Conservation (phyloP, 371 early-diverging fungal species). For the Syncephalastrum racemosum region DNA sequence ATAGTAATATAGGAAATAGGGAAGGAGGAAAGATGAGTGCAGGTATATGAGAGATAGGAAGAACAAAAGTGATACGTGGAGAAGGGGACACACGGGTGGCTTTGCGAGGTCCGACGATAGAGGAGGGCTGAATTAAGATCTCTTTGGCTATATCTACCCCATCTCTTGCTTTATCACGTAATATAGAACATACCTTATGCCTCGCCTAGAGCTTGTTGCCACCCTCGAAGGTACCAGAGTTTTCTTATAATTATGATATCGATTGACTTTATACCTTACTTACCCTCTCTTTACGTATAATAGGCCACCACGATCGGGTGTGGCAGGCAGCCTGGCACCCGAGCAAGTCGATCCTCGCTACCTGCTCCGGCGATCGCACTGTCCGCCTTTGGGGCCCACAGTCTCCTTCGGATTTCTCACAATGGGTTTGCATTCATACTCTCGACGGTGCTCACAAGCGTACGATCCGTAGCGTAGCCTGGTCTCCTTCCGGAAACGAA, state of each 20-base stretch:
- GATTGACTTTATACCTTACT: not conserved
- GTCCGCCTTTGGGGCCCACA: conserved; percentile 80
- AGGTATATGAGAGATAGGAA: no score
- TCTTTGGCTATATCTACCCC: not conserved
- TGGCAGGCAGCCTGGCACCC: conserved; percentile 95
- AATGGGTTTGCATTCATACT: conserved; percentile 76
- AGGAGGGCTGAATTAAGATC: not conserved
- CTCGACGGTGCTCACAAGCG: conserved; percentile 89
- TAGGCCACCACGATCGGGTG: conserved; percentile 88
- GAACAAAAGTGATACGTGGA: no score
- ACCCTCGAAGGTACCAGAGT: conserved; percentile 34
- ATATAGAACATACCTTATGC: conserved; percentile 20
- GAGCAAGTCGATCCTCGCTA: conserved; percentile 67
- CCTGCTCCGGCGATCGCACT: conserved; percentile 86
- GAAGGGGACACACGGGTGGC: no score
- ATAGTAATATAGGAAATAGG: not conserved
- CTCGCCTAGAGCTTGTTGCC: conserved; percentile 41
- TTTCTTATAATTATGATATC: not conserved
- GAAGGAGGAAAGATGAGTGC: not conserved
- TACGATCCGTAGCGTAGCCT: conserved; percentile 88
- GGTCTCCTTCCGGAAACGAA: conserved; percentile 72
- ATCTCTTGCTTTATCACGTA: conserved; percentile 1
- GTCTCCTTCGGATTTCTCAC: conserved; percentile 34
- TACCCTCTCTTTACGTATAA: not conserved
- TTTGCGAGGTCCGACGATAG: no score